phyloP scores from a whole-genome alignment of 2,329 filamentous ascomycete species.

The Nemania serpens region DNA sequence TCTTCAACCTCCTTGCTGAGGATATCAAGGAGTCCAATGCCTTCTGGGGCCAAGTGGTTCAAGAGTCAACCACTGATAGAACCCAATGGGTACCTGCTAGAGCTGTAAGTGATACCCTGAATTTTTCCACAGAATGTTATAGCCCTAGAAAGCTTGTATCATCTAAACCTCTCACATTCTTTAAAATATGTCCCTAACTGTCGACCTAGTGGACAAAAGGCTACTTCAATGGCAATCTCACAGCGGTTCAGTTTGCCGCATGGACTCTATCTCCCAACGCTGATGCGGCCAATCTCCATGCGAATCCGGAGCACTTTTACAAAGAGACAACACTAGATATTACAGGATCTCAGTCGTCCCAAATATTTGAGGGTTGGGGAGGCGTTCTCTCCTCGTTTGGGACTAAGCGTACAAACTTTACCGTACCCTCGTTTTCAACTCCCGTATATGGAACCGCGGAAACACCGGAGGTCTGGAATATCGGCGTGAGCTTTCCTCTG shows the following conservation, averaged over 20 bases:
- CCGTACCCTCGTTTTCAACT: constrained; percentile 24
- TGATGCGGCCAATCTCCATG: constrained; percentile 21
- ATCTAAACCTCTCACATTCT: neutral
- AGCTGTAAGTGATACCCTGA: constrained; percentile 7
- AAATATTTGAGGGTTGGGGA: constrained; percentile 30
- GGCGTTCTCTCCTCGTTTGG: constrained; percentile 25
- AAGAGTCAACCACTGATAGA: constrained; percentile 20
- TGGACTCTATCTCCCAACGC: constrained; percentile 25
- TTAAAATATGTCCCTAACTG: neutral
- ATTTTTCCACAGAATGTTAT: too few species aligned
- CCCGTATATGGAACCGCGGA: constrained; percentile 23
- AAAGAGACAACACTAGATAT: constrained; percentile 19
- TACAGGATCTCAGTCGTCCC: constrained; percentile 12
- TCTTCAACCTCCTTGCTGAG: constrained; percentile 22
- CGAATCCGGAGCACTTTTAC: constrained; percentile 30
- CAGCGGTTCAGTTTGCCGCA: constrained; percentile 22
- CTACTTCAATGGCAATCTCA: constrained; percentile 27
- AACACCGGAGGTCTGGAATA: constrained; percentile 19
- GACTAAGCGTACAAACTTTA: constrained; percentile 27
- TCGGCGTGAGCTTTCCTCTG: constrained; percentile 16
- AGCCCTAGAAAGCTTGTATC: too few species aligned
- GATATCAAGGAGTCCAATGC: constrained; percentile 23
- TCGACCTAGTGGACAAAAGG: constrained; percentile 21
- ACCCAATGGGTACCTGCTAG: constrained; percentile 26
- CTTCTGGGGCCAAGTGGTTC: constrained; percentile 22